These are phyloP conservation scores for Carallia brachiata DNA, from an alignment of 345 rosid species.

Conservation along the genomic window DNA sequence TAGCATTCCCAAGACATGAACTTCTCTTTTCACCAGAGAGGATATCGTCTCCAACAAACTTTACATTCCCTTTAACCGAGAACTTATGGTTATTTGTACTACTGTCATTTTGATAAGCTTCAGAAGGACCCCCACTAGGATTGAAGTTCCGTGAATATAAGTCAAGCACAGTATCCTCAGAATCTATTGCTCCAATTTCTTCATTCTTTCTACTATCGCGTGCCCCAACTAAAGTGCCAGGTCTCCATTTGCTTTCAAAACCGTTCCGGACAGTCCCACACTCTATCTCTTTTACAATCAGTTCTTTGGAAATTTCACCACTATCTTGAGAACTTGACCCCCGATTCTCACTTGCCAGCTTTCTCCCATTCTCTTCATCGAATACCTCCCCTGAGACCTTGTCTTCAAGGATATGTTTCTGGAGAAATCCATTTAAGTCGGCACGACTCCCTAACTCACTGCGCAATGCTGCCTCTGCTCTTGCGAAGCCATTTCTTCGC, in stretches of 20 bases:
- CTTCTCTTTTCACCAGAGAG: conserved; percentile 53
- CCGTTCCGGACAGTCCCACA: conserved; percentile 65
- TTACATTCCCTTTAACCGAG: conserved; percentile 42
- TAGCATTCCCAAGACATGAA: conserved; percentile 47
- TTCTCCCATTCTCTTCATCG: conserved; percentile 39
- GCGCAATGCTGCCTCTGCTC: conserved; percentile 96
- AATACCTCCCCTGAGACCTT: conserved; percentile 39
- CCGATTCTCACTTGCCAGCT: conserved; percentile 22
- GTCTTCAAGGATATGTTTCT: conserved; percentile 55
- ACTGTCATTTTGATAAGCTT: conserved; percentile 40
- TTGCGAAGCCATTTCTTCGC: conserved; percentile 66
- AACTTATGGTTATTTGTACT: conserved; percentile 29
- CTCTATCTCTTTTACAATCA: conserved; percentile 84
- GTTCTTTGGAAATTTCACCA: conserved; percentile 65
- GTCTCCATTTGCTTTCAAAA: conserved; percentile 58
- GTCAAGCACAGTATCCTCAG: conserved; percentile 51
- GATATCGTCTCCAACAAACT: conserved; percentile 55
- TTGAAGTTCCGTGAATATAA: conserved; percentile 51
- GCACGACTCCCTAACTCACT: conserved; percentile 67
- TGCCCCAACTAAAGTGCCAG: conserved; percentile 44
- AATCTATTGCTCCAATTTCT: conserved; percentile 35
- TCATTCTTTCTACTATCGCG: conserved; percentile 41
- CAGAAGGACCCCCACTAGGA: conserved; percentile 42
- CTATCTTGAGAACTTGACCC: conserved; percentile 42
- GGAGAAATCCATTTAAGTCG: conserved; percentile 74